These are phyloP conservation scores for Nyssa sinensis DNA, from an alignment of 148 eudicot genomes.

Conservation along the genomic window DNA sequence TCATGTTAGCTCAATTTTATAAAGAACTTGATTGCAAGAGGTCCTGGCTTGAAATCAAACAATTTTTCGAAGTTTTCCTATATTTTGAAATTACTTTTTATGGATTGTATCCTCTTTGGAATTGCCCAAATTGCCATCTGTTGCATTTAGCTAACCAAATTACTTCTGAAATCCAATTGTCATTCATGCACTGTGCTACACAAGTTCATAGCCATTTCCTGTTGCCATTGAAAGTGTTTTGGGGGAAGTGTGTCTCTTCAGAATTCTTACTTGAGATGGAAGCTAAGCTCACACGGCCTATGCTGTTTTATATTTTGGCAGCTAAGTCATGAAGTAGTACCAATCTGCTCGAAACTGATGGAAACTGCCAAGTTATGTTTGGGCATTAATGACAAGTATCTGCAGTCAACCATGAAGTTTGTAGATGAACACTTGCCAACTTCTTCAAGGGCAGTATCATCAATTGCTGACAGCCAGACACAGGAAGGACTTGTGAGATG, in stretches of 20 bases:
- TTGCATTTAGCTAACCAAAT: not conserved
- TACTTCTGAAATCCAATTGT: not conserved
- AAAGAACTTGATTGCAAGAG: no score
- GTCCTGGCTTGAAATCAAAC: no score
- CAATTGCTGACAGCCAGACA: not conserved
- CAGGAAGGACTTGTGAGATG: not conserved
- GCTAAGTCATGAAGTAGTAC: slow-evolving; percentile 30
- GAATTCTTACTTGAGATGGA: not conserved
- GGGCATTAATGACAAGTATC: slow-evolving; percentile 34
- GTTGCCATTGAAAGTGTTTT: not conserved
- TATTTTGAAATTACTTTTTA: no score
- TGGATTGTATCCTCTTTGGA: not conserved
- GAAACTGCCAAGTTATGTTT: slow-evolving; percentile 47
- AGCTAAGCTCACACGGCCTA: not conserved
- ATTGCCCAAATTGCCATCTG: not conserved
- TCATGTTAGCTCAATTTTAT: no score
- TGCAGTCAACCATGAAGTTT: slow-evolving; percentile 35
- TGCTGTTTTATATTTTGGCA: slow-evolving; percentile 9
- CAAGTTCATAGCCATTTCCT: not conserved
- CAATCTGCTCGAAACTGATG: slow-evolving; percentile 41
- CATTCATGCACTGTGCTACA: not conserved
- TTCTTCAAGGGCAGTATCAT: not conserved
- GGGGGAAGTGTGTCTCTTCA: not conserved
- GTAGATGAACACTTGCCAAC: slow-evolving; percentile 12
- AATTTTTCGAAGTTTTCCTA: no score